Percentiles rank a stretch among this genome's conserved stretches.
Evolutionary conservation across 1,139 yeast species (phyloP).

Genomic region (Groenewaldozyma auringiensis): DNA sequence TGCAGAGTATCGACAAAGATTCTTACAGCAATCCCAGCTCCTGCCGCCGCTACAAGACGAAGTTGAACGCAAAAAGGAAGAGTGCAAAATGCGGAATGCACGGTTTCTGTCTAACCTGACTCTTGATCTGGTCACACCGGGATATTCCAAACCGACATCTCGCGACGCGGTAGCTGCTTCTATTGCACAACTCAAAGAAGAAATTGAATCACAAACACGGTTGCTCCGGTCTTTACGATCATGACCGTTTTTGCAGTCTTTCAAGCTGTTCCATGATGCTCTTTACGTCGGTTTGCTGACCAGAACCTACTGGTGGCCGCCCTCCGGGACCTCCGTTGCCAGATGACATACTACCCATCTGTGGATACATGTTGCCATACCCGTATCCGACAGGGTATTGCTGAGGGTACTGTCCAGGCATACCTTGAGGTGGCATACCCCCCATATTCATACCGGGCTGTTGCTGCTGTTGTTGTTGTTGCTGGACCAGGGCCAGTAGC

Average conservation of each 20-base stretch:
- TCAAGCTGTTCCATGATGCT: slow-evolving; percentile 27
- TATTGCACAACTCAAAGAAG: neutral
- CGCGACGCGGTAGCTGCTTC: neutral
- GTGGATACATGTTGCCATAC: slow-evolving; percentile 6
- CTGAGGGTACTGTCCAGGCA: neutral
- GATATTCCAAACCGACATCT: neutral
- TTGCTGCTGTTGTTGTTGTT: slow-evolving; percentile 21
- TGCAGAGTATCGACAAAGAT: slow-evolving; percentile 17
- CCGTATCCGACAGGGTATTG: slow-evolving; percentile 3
- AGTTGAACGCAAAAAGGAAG: slow-evolving; percentile 18
- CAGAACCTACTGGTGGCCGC: slow-evolving; percentile 10
- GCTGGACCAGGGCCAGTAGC: slow-evolving; percentile 26
- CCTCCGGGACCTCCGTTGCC: slow-evolving; percentile 4
- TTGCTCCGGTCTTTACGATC: neutral
- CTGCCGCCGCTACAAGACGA: slow-evolving; percentile 29
- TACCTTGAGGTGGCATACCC: slow-evolving; percentile 16
- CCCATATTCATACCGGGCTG: slow-evolving; percentile 14
- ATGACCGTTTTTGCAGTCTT: slow-evolving; percentile 16
- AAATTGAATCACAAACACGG: neutral
- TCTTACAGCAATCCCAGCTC: slow-evolving; percentile 21
- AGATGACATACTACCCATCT: neutral
- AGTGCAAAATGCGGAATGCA: neutral
- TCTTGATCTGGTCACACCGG: neutral
- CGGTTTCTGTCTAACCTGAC: neutral
- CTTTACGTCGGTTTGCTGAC: slow-evolving; percentile 17